phyloP scores from a whole-genome alignment of 345 rosid genomes.

The Eucalyptus victrix region DNA sequence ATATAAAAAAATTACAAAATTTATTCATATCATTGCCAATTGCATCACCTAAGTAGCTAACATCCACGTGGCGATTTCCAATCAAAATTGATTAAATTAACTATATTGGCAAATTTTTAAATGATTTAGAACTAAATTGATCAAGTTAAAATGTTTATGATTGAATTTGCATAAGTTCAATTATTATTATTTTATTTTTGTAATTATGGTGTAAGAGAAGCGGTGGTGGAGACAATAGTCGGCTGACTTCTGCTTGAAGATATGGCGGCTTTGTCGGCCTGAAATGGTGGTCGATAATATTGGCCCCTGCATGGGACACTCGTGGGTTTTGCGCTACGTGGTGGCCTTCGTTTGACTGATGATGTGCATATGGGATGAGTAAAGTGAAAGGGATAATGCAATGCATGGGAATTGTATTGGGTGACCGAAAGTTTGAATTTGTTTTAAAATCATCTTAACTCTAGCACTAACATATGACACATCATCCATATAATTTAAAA shows the following conservation, averaged over 20 bases:
- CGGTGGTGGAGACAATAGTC: not conserved
- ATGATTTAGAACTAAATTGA: not conserved
- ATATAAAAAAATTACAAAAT: no score
- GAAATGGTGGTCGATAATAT: not conserved
- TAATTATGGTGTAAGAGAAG: no score
- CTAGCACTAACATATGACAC: not conserved
- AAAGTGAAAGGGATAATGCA: not conserved
- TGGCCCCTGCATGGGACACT: not conserved
- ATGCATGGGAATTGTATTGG: not conserved
- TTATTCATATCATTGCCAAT: accelerated
- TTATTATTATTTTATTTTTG: no score
- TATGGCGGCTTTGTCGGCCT: not conserved
- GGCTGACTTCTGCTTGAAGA: not conserved
- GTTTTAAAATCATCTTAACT: not conserved
- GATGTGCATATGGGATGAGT: not conserved
- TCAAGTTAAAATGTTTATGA: no score
- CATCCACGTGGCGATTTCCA: accelerated
- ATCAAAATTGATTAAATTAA: accelerated
- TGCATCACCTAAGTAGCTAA: accelerated
- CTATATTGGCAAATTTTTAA: no score
- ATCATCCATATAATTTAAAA: not conserved
- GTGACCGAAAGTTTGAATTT: not conserved
- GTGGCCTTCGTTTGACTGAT: not conserved
- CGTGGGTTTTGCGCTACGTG: not conserved
- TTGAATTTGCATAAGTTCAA: no score